Percentiles rank a stretch among this genome's conserved stretches.
phyloP scores from a whole-genome alignment of 768 basidiomycete genomes.

The Dictyophora rubrovolvata region DNA sequence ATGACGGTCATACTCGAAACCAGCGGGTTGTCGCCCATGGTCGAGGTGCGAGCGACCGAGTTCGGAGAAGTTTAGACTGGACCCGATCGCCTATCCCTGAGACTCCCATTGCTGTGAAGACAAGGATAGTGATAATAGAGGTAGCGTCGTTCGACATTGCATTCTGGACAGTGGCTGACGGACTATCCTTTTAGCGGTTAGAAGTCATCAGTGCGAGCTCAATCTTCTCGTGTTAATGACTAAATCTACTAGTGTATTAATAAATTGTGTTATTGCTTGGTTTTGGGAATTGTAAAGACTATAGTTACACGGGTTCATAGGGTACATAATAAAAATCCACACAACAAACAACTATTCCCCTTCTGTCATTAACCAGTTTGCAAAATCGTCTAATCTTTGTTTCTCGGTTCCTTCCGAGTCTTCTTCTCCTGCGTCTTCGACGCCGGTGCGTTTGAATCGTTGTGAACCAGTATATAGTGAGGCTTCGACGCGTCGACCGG shows the following conservation, averaged over 20 bases:
- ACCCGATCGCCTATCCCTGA: slow-evolving; percentile 30
- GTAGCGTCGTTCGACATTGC: slow-evolving; percentile 29
- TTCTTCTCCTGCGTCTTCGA: slow-evolving; percentile 45
- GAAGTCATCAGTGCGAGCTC: slow-evolving; percentile 63
- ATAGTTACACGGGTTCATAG: not conserved
- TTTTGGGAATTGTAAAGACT: not conserved
- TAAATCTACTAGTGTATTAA: not conserved
- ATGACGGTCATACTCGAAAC: not conserved
- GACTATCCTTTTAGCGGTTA: slow-evolving; percentile 40
- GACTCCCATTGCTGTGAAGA: slow-evolving; percentile 26
- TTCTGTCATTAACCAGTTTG: slow-evolving; percentile 76
- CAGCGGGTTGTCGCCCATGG: slow-evolving; percentile 3
- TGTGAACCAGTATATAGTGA: slow-evolving; percentile 74
- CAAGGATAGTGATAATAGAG: slow-evolving; percentile 61
- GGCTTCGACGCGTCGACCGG: slow-evolving; percentile 74
- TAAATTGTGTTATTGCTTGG: not conserved
- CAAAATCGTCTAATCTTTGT: slow-evolving; percentile 79
- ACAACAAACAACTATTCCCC: slow-evolving; percentile 38
- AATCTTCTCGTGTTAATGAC: slow-evolving; percentile 62
- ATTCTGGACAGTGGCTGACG: not conserved
- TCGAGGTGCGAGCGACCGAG: slow-evolving; percentile 2
- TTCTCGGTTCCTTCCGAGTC: slow-evolving; percentile 60
- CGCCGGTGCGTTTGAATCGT: slow-evolving; percentile 67
- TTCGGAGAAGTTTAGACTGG: slow-evolving; percentile 32
- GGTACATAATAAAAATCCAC: not conserved